Evolutionary conservation across 2,329 filamentous ascomycete genomes (phyloP).

Genomic region (Shiraia bambusicola): DNA sequence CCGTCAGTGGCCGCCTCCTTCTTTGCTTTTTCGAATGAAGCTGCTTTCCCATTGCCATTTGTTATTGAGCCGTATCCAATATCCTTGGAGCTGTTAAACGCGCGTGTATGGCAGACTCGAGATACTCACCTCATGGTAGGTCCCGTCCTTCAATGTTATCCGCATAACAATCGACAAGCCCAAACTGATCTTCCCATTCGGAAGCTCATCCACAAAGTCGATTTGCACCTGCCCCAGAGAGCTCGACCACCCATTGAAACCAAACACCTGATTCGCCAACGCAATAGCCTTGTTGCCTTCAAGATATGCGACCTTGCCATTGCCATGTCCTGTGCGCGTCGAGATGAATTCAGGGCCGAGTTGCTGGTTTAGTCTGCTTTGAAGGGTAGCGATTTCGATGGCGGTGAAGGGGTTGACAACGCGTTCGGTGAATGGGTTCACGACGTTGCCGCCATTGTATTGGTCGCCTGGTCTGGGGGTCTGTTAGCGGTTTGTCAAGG

Average conservation of each 20-base stretch:
- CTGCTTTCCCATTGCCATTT: conserved; percentile 92
- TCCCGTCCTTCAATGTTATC: conserved; percentile 86
- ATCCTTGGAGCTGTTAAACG: conserved; percentile 56
- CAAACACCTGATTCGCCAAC: conserved; percentile 91
- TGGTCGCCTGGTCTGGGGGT: conserved; percentile 41
- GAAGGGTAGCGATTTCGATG: conserved; percentile 84
- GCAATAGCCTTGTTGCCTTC: conserved; percentile 96
- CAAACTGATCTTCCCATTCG: conserved; percentile 76
- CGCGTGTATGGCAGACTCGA: neutral
- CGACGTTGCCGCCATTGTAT: conserved; percentile 40
- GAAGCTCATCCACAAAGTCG: conserved; percentile 88
- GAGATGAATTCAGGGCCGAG: conserved; percentile 96
- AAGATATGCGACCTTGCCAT: conserved; percentile 87
- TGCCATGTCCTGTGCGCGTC: conserved; percentile 76
- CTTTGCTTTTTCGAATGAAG: conserved; percentile 97
- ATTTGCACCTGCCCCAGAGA: conserved; percentile 93
- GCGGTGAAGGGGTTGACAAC: conserved; percentile 81
- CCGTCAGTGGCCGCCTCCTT: conserved; percentile 97
- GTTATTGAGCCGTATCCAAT: conserved; percentile 96
- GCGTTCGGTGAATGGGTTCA: conserved; percentile 82
- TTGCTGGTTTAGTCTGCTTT: conserved; percentile 85
- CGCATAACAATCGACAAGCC: conserved; percentile 89
- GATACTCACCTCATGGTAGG: conserved; percentile 76
- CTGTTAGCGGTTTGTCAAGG: conserved; percentile 14
- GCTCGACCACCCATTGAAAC: conserved; percentile 97